Base-by-base conservation (phyloP, 1,284 basidiomycete species). In the Ceratobasidium sp. region DNA sequence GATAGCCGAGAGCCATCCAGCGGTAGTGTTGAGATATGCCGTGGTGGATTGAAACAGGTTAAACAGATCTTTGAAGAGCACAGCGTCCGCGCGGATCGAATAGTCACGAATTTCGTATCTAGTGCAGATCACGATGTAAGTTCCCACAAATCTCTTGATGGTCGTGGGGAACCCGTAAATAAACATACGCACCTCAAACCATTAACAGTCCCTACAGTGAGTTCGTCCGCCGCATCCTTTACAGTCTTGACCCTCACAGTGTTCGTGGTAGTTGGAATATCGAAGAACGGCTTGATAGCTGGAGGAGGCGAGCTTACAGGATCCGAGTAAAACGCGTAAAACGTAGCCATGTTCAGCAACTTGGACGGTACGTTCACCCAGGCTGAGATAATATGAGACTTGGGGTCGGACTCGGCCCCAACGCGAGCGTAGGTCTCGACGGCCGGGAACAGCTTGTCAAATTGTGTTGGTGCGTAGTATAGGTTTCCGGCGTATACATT, bases 211-310 rank as follows among this genome's bases (percentile, higher is more conserved):
- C 66, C 66, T 23, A 52, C 66, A 13, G 46, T 28, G 9, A 52
- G 17, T 28, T 68, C 66, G 13, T 68, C 66, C 26, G 50, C 33
- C 23, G 66, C 66, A 10, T 68, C 66, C 33, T 54, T 68, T 3
- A 68, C 44, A 15, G 66, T 68, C 66, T 68, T 68, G 66, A 68
- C 46, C n/a, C 54, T 68, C 13, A 68, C 23, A 20, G 66, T 68
- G 38, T 68, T 68, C n/a, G 23, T 23, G 3, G 38, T 68, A 12
- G 66, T 68, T 28, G 66, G 66, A 38, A 68, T 38, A 12, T 68
- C 66, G 20, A 68, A 48, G 28, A 68, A 68, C 7, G 66, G 66
- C 33, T 68, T 46, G n/a, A 68, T 33, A 23, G 48, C 66, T 20
- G 66, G 50, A 38, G 66, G 66, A 6, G 66, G 66, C 3, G 66